Conservation (phyloP, 331 rosid genomes). For the Rhamnella rubrinervis region DNA sequence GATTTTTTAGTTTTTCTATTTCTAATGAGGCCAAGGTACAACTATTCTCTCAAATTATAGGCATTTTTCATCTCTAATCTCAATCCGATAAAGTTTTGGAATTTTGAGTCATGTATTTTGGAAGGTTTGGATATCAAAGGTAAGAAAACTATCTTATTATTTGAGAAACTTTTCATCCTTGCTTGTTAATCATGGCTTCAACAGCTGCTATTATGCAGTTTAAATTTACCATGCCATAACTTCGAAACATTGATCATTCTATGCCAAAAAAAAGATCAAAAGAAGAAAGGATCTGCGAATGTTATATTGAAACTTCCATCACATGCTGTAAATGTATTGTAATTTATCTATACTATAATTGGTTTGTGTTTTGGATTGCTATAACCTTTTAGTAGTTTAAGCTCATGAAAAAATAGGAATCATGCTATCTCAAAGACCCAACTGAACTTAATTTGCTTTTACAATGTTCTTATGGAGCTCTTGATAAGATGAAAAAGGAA, state of each 20-base stretch:
- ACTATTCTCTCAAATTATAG: conserved; percentile 41
- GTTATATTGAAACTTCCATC: conserved; percentile 6
- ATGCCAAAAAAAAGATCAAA: too few relatives aligned
- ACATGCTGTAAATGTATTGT: neutral
- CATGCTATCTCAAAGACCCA: neutral
- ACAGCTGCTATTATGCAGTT: neutral
- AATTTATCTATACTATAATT: too few relatives aligned
- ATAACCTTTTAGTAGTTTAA: too few relatives aligned
- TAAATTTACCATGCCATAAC: neutral
- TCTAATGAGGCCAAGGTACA: conserved; percentile 16
- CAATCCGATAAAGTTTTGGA: conserved; percentile 72
- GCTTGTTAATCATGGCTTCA: neutral
- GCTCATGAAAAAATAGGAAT: too few relatives aligned
- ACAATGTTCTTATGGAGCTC: too few relatives aligned
- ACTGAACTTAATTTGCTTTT: neutral
- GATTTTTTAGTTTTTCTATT: neutral
- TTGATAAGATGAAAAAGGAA: too few relatives aligned
- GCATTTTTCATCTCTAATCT: conserved; percentile 82
- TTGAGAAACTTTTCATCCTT: neutral
- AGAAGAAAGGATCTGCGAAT: neutral
- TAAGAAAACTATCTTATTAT: conserved; percentile 20
- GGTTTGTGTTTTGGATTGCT: too few relatives aligned
- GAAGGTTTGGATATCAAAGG: conserved; percentile 80
- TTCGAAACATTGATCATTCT: too few relatives aligned
- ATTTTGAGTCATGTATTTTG: conserved; percentile 51